A percentile compares a stretch with the other conserved stretches of the same genome.
Conservation (phyloP, 306 rosid genomes). For the Casuarina cunninghamiana region DNA sequence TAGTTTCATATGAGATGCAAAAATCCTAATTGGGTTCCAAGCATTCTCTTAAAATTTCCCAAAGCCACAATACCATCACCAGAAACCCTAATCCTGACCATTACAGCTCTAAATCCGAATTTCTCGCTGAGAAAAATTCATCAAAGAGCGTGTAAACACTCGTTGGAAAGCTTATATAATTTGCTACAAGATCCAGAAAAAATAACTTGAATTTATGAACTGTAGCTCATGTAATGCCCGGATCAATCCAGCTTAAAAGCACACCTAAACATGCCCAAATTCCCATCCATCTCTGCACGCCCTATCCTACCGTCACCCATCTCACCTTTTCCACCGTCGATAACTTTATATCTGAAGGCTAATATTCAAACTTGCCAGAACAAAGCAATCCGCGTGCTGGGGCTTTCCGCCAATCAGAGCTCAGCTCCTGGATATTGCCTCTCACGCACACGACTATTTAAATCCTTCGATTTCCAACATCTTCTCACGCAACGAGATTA, state of each 20-base stretch:
- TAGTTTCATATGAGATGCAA: neutral
- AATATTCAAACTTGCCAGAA: conserved; percentile 46
- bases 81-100: conserved; percentile 68
- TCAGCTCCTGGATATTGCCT: conserved; percentile 37
- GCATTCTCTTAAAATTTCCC: conserved; percentile 38
- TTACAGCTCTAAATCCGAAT: conserved; percentile 45
- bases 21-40: neutral
- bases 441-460: conserved; percentile 58
- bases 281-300: conserved; percentile 12
- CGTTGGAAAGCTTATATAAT: conserved; percentile 62
- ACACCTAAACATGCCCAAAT: conserved; percentile 47
- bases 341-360: conserved; percentile 47
- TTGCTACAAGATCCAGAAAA: conserved; percentile 33
- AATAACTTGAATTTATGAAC: neutral
- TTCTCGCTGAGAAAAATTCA: conserved; percentile 26
- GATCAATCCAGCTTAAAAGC: conserved; percentile 64
- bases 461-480: conserved; percentile 43
- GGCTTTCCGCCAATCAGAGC: conserved; percentile 50
- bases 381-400: conserved; percentile 56
- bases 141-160: neutral
- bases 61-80: conserved; percentile 52
- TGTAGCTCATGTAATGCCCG: conserved; percentile 25
- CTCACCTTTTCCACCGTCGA: conserved; percentile 47
- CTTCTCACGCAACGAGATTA: conserved; percentile 45
- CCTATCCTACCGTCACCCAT: conserved; percentile 21